Evolutionary conservation across 2,329 filamentous ascomycete species (phyloP), one percentile per base, ranked within the genome.

Genomic region (Cladosporium sp.): DNA sequence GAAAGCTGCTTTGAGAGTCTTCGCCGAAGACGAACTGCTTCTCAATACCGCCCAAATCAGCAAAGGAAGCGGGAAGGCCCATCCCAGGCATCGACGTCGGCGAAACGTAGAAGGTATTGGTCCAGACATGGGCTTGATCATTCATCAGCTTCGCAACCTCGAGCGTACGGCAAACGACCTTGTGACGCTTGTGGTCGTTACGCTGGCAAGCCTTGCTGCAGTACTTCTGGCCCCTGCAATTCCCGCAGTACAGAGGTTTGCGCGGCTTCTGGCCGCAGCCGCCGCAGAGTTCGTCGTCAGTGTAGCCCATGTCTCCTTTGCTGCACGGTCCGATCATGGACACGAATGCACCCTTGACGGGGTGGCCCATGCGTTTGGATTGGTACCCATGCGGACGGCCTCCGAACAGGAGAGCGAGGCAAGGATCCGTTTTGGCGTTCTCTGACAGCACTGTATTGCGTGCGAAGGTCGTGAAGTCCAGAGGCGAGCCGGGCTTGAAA

Each of bases 181-280:
- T 47, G 24, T 40, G 44, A 15, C 34, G 36, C 2, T 15, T 19
- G 36, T n/a, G 39, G 12, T 47, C 44, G 17, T 39, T 32, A 22
- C 15, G 36, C 17, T 47, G 44, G 12, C 44, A 40, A 15, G 8
- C 24, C 6, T 20, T 47, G 36, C 24, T 40, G 36, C 44, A 47
- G 36, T 47, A 47, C 12, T 18, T 17, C 36, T 47, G 44, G 13
- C 30, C 34, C 27, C 39, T 39, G 24, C 44, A 47, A 9, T 22
- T 20, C 4, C 20, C 11, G 27, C 44, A 47, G 6, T 29, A 2
- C 5, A 32, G 34, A 2, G 34, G 19, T 15, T 38, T 45, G 17
- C 3, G 5, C 7, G 7, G 34, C 15, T 38, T 7, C 2, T 5
- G 27, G 3, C 13, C 22, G n/a, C 44, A 47, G 36, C 44, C 44